Conservation (phyloP, 306 rosid genomes). For the Pueraria montana region DNA sequence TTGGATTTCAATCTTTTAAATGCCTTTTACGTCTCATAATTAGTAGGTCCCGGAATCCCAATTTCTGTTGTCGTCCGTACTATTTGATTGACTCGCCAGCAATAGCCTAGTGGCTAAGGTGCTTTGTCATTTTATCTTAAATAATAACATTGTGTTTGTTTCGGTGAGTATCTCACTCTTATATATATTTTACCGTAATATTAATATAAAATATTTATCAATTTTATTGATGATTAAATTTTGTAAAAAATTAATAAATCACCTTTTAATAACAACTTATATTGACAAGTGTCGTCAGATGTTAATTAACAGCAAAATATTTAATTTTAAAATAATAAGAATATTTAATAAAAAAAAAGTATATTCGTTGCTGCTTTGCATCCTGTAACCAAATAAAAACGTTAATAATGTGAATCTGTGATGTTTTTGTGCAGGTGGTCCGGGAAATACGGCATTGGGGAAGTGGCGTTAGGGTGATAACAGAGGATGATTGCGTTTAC, state of each 20-base stretch:
- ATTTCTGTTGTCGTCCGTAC: conserved; percentile 51
- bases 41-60: conserved; percentile 62
- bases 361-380: too few relatives aligned
- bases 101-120: conserved; percentile 42
- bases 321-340: too few relatives aligned
- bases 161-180: neutral
- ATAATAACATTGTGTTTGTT: conserved; percentile 45
- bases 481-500: conserved; percentile 88
- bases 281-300: too few relatives aligned
- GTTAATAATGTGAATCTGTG: neutral
- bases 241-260: too few relatives aligned
- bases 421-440: conserved; percentile 75
- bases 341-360: too few relatives aligned
- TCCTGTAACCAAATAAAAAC: neutral
- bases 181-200: too few relatives aligned
- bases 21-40: conserved; percentile 45
- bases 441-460: conserved; percentile 85
- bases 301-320: too few relatives aligned
- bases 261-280: too few relatives aligned
- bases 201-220: too few relatives aligned
- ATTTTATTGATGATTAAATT: too few relatives aligned
- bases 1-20: conserved; percentile 27
- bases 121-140: conserved; percentile 63
- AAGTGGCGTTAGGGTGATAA: conserved; percentile 78
- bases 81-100: conserved; percentile 52